phyloP scores from a whole-genome alignment of 305 asterid species.

The Solanum hybrid region DNA sequence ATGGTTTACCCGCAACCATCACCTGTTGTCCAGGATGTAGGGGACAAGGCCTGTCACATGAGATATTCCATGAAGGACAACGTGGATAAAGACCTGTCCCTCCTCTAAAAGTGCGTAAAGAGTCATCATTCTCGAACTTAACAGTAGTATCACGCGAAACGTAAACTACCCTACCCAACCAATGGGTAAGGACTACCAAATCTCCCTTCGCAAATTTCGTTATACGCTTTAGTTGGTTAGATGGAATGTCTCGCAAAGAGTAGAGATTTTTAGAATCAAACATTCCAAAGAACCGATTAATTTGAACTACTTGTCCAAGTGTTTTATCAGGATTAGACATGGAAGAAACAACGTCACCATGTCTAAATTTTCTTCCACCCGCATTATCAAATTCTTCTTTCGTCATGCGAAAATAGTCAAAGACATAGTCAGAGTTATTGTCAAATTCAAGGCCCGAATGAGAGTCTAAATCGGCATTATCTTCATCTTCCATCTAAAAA shows the following conservation, averaged over 20 bases:
- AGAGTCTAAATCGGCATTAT: neutral
- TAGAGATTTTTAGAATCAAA: too few relatives aligned
- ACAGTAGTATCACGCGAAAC: neutral
- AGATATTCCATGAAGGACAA: too few relatives aligned
- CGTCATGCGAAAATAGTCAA: neutral
- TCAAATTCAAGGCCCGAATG: neutral
- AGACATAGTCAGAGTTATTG: neutral
- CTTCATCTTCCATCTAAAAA: neutral
- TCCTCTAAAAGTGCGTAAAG: neutral
- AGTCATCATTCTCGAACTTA: neutral
- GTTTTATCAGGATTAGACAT: neutral
- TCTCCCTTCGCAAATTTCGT: neutral
- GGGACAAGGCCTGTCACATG: neutral
- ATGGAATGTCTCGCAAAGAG: neutral
- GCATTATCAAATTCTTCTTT: neutral
- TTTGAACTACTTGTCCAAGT: neutral
- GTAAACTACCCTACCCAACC: neutral
- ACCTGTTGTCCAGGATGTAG: neutral
- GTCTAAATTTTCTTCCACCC: neutral
- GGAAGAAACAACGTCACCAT: neutral
- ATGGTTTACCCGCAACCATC: neutral
- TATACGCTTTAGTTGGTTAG: neutral
- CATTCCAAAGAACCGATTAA: fast-evolving
- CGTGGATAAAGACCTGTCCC: neutral
- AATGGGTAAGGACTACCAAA: neutral